Conservation (phyloP, 345 rosid species). For the Microthlaspi erraticum region DNA sequence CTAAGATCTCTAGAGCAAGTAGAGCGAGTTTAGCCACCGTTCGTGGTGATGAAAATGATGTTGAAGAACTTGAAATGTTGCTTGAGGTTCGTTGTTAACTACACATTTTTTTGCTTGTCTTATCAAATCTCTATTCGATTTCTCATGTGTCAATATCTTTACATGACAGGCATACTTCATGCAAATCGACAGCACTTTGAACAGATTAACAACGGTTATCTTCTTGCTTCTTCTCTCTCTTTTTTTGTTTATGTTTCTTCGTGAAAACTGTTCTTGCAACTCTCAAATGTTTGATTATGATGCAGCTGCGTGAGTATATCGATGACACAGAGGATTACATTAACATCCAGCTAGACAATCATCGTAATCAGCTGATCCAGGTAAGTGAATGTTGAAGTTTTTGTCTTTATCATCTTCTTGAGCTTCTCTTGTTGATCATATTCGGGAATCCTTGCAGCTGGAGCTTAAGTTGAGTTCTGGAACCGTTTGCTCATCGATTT, state of each 20-base stretch:
- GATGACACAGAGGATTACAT: constrained; percentile 99
- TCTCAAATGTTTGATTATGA: constrained; percentile 25
- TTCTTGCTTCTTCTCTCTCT: not conserved
- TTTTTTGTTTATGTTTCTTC: not conserved
- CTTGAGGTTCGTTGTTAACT: constrained; percentile 78
- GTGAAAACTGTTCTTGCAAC: not conserved
- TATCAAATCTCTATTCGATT: no score
- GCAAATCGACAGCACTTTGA: constrained; percentile 92
- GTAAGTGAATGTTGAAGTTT: constrained; percentile 42
- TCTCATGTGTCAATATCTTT: constrained; percentile 25
- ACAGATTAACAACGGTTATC: constrained; percentile 79
- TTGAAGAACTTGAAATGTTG: constrained; percentile 98
- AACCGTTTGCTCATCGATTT: constrained; percentile 66
- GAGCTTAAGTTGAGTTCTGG: constrained; percentile 82
- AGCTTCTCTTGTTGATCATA: constrained; percentile 25
- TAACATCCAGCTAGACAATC: constrained; percentile 99
- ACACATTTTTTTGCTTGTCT: no score
- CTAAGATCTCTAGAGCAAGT: constrained; percentile 93
- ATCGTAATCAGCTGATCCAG: constrained; percentile 98
- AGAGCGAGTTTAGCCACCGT: constrained; percentile 79
- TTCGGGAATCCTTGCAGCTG: constrained; percentile 56
- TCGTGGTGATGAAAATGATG: constrained; percentile 94
- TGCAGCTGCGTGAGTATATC: constrained; percentile 95
- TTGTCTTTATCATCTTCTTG: not conserved
- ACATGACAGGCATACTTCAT: constrained; percentile 96